Percentiles rank a stretch among this genome's conserved stretches.
These are phyloP conservation scores for Ascoidea tarda DNA, from an alignment of 805 yeast species.

Conservation along the genomic window DNA sequence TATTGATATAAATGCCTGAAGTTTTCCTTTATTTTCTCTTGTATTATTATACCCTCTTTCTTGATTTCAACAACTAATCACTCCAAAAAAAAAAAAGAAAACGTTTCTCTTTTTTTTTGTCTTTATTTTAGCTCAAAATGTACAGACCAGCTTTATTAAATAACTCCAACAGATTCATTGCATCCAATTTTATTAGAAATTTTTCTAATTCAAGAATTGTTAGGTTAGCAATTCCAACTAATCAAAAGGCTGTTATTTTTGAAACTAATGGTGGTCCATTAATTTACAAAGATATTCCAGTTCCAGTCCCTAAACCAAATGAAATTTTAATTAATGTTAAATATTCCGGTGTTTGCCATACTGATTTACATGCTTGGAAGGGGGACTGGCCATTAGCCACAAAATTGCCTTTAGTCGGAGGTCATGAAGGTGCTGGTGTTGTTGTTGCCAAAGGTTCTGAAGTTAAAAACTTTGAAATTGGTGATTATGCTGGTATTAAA, in stretches of 20 bases:
- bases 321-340: constrained; percentile 53
- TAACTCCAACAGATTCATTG: background rate
- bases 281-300: constrained; percentile 60
- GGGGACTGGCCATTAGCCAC: constrained; percentile 55
- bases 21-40: background rate
- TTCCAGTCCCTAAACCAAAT: constrained; percentile 53
- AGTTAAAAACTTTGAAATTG: constrained; percentile 59
- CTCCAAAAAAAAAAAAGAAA: too few relatives aligned
- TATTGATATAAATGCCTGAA: too few relatives aligned
- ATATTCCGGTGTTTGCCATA: constrained; percentile 66
- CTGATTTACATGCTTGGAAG: constrained; percentile 64
- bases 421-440: constrained; percentile 83
- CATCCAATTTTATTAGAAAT: background rate
- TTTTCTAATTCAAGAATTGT: constrained; percentile 10
- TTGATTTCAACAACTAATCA: background rate
- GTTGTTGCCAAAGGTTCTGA: constrained; percentile 66
- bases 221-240: constrained; percentile 34
- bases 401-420: constrained; percentile 67
- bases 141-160: background rate
- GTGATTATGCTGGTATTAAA: constrained; percentile 74
- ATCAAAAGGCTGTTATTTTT: constrained; percentile 62
- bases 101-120: too few relatives aligned
- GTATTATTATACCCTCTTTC: background rate
- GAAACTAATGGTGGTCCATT: constrained; percentile 52
- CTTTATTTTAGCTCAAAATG: background rate